These are phyloP conservation scores for Leptodermis oblonga DNA, from an alignment of 257 asterid genomes.

Conservation along the genomic window DNA sequence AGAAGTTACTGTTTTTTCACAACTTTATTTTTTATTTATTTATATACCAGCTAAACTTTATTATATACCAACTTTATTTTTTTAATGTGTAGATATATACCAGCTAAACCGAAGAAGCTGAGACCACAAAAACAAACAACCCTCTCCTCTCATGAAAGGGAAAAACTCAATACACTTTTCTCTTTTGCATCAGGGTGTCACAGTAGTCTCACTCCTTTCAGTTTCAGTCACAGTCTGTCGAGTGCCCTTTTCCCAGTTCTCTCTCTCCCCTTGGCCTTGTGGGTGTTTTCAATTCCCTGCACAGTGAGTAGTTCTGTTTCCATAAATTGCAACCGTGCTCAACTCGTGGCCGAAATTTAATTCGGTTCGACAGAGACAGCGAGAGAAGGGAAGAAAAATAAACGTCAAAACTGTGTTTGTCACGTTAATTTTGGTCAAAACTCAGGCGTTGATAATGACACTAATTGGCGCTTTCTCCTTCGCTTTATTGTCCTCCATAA, in stretches of 20 bases:
- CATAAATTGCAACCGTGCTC: slow-evolving; percentile 32
- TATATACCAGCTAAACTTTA: no score
- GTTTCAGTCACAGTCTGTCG: background rate
- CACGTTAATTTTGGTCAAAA: slow-evolving; percentile 29
- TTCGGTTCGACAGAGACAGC: slow-evolving; percentile 14
- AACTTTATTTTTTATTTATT: no score
- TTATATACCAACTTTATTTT: no score
- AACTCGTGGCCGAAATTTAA: slow-evolving; percentile 15
- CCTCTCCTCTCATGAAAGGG: background rate
- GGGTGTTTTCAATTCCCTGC: slow-evolving; percentile 17
- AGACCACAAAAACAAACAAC: no score
- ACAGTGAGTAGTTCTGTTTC: slow-evolving; percentile 33
- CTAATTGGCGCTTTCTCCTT: slow-evolving; percentile 47
- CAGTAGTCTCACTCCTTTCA: background rate
- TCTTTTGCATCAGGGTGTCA: background rate
- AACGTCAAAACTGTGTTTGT: slow-evolving; percentile 1
- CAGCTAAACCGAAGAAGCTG: no score
- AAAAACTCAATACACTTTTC: background rate
- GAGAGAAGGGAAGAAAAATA: background rate
- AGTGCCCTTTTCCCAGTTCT: background rate
- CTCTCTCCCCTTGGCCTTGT: slow-evolving; percentile 5
- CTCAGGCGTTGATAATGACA: slow-evolving; percentile 43
- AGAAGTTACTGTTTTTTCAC: no score
- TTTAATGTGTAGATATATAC: no score
- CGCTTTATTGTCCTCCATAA: slow-evolving; percentile 24